These are phyloP conservation scores for Hortiboletus rubellus DNA, from an alignment of 1,284 basidiomycete genomes.

Conservation along the genomic window DNA sequence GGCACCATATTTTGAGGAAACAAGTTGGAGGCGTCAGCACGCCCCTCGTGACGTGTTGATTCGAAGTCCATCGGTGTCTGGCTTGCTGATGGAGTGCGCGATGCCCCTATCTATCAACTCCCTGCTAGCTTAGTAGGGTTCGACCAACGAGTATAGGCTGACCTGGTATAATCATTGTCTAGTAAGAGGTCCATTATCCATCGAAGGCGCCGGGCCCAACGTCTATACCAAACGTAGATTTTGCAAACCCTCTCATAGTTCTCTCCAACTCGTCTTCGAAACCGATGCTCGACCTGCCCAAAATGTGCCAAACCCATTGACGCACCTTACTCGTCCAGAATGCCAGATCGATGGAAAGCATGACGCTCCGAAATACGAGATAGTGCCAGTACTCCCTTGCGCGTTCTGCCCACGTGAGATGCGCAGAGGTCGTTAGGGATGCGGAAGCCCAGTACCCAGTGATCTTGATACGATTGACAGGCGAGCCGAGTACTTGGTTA, in stretches of 20 bases:
- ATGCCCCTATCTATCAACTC: too few relatives aligned
- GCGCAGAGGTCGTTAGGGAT: constrained; percentile 45
- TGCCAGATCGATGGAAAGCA: constrained; percentile 55
- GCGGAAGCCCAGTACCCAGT: constrained; percentile 72
- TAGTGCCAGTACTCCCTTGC: constrained; percentile 50
- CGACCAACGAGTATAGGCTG: neutral
- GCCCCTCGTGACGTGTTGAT: too few relatives aligned
- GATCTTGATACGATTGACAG: constrained; percentile 85
- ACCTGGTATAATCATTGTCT: neutral
- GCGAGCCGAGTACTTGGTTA: constrained; percentile 77
- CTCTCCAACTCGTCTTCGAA: constrained; percentile 71
- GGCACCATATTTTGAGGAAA: too few relatives aligned
- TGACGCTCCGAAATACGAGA: constrained; percentile 52
- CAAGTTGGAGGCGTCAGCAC: too few relatives aligned
- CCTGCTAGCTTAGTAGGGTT: too few relatives aligned
- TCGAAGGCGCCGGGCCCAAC: constrained; percentile 44
- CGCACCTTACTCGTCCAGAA: constrained; percentile 56
- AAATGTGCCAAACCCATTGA: constrained; percentile 43
- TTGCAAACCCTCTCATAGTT: constrained; percentile 58
- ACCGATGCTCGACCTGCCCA: constrained; percentile 37
- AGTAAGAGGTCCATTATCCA: constrained; percentile 25
- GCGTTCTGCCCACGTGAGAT: constrained; percentile 42
- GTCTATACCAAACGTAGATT: constrained; percentile 60
- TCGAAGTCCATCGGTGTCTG: too few relatives aligned
- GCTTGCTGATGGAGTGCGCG: too few relatives aligned